Evolutionary conservation across 805 yeast genomes (phyloP), one percentile per base, ranked within the genome.

Genomic region (Saturnispora zaruensis): DNA sequence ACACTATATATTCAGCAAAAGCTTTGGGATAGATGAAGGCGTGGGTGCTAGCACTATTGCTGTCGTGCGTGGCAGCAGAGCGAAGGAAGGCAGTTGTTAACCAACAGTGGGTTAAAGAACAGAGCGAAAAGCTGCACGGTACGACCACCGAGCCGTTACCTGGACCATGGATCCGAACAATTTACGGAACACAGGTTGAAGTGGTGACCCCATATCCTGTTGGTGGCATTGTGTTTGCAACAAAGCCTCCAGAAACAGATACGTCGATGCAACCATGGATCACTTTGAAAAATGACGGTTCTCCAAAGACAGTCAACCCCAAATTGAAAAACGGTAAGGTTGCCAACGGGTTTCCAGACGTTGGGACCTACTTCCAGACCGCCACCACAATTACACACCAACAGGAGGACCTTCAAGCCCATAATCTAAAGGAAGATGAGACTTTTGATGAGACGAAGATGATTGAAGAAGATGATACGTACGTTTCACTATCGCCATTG

Each of bases 221-320:
- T 54, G 82, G 73, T 13, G 83, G 83, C 18, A 77, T 82, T 53
- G 80, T 86, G 0, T 76, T 81, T 61, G 71, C 76, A 50, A 79
- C 81, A 25, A 82, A 83, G 53, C 87, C 91, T 0, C 88, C 95
- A 2, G 70, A 71, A 5, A 72, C 81, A 56, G 83, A 85, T 8
- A 23, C 18, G 7, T 47, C 45, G 13, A 74, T 87, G 55, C 81
- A 79, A 52, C 88, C 87, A 7, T 88, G 96, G 96, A 71, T 88
- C 37, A 77, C 87, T 2, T 71, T 88, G 60, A 76, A 87, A 51
- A 81, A 82, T 54, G 78, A 82, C 53, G 96, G 96, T 16, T 65
- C 74, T 8, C 95, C 96, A 48, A 81, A 83, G 62, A 87, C 96
- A 0, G 78, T 88, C 45, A 73, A 69, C 38, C 96, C 96, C 3